Base-by-base conservation (phyloP, 805 yeast species). In the Kazachstania africana region DNA sequence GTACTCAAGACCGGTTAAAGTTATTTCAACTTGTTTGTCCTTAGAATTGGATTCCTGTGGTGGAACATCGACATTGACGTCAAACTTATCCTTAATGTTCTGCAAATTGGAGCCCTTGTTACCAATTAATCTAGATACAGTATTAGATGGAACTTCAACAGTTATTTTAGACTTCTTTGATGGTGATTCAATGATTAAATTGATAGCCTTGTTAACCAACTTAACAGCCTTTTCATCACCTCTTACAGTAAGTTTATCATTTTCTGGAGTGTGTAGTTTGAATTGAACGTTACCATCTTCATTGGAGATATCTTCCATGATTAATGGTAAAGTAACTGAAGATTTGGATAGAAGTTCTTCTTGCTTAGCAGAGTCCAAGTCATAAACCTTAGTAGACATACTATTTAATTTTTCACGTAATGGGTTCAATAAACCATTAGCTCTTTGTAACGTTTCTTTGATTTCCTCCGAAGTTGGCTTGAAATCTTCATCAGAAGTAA, bases 101-200 rank as follows among this genome's bases (percentile, higher is more conserved):
- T 72, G 70, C 49, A 91, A 60, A 50, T 75, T 73, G 26, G 82
- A 61, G 34, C 99, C 98, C 38, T 73, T 80, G 52, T 78, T 80
- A 43, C 99, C 99, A 55, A 91, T 84, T 33, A 93, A 65, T 58
- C 91, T 75, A 18, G 91, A 69, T 37, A 88, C 62, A 29, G 74
- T 70, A 31, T 65, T 60, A 2, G 74, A 57, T 39, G 95, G 93
- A 50, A 84, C 75, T 19, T 63, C 65, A 32, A 78, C 50, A 24
- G 59, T 57, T 13, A 70, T 59, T 12, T 68, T 51, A 35, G 42
- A 35, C 13, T 52, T 48, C 23, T 34, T 43, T 15, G 50, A 41
- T 12, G 54, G 49, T 6, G 47, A 31, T 13, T 37, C 44, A 6
- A 45, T 50, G 45, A 56, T 65, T 4, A 42, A 32, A 8, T 42